phyloP scores from a whole-genome alignment of 352 stramenopile genomes.

The Phytopythium cucurbitacearum region DNA sequence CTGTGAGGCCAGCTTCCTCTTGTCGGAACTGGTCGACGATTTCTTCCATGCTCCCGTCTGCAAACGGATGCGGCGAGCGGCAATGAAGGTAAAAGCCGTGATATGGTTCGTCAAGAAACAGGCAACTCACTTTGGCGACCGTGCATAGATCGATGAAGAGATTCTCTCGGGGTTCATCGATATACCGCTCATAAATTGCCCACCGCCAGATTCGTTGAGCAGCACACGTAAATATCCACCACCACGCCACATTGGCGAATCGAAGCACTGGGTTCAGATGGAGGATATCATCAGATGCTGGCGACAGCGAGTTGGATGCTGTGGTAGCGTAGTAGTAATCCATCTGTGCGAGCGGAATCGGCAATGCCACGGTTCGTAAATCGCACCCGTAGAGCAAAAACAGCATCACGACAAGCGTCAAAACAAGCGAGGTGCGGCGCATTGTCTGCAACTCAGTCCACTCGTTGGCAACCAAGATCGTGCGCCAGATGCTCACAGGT shows the following conservation, averaged over 20 bases:
- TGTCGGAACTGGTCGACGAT: slow-evolving; percentile 89
- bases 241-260: slow-evolving; percentile 87
- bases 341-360: slow-evolving; percentile 54
- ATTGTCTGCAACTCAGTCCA: slow-evolving; percentile 89
- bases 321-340: slow-evolving; percentile 15
- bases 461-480: slow-evolving; percentile 93
- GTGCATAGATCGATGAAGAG: slow-evolving; percentile 94
- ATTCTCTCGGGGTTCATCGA: slow-evolving; percentile 60
- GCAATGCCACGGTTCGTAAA: slow-evolving; percentile 39
- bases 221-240: slow-evolving; percentile 73
- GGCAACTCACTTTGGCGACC: slow-evolving; percentile 89
- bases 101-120: slow-evolving; percentile 91
- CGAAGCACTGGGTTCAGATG: slow-evolving; percentile 83
- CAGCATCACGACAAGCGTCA: slow-evolving; percentile 81
- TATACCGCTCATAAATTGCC: slow-evolving; percentile 80
- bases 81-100: slow-evolving; percentile 96
- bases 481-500: slow-evolving; percentile 91
- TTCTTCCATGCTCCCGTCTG: slow-evolving; percentile 91
- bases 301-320: not conserved
- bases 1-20: slow-evolving; percentile 84
- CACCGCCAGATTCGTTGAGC: slow-evolving; percentile 88
- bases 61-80: slow-evolving; percentile 89
- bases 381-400: slow-evolving; percentile 88
- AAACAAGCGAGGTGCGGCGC: slow-evolving; percentile 69
- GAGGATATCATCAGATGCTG: slow-evolving; percentile 17